A percentile compares a stretch with the other conserved stretches of the same genome.
Evolutionary conservation across 495 filamentous ascomycete species (phyloP).

Genomic region (Aspergillus avenaceus): DNA sequence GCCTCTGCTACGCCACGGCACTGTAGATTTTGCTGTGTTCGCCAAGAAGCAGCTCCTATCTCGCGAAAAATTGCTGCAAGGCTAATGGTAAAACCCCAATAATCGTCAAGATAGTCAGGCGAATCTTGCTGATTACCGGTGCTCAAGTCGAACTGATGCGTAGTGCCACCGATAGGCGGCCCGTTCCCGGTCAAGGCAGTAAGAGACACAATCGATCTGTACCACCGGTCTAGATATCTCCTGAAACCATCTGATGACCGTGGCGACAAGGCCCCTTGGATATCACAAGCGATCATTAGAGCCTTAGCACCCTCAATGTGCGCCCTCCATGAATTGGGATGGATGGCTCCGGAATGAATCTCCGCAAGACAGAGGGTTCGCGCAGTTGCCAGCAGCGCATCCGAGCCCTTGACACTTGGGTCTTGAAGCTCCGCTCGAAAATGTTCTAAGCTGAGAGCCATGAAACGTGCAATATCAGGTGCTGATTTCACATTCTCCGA

Average conservation of each 20-base stretch:
- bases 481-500: slow-evolving; percentile 41
- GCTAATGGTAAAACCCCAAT: slow-evolving; percentile 44
- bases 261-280: slow-evolving; percentile 23
- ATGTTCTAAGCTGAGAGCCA: slow-evolving; percentile 44
- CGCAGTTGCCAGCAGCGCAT: slow-evolving; percentile 44
- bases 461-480: slow-evolving; percentile 40
- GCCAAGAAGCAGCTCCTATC: slow-evolving; percentile 42
- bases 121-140: slow-evolving; percentile 13
- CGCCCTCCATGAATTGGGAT: slow-evolving; percentile 45
- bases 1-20: slow-evolving; percentile 16
- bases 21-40: slow-evolving; percentile 20
- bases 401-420: slow-evolving; percentile 30
- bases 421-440: slow-evolving; percentile 41
- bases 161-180: slow-evolving; percentile 34
- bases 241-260: slow-evolving; percentile 35
- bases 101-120: slow-evolving; percentile 44
- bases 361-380: slow-evolving; percentile 46
- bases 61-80: slow-evolving; percentile 39
- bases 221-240: slow-evolving; percentile 43
- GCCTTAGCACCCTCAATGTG: slow-evolving; percentile 44
- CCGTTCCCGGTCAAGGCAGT: slow-evolving; percentile 45
- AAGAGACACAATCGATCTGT: slow-evolving; percentile 43
- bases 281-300: slow-evolving; percentile 33
- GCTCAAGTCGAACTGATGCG: slow-evolving; percentile 15
- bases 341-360: slow-evolving; percentile 44